A percentile compares a stretch with the other conserved stretches of the same genome.
Evolutionary conservation across 148 eudicot genomes (phyloP).

Genomic region (Heliamphora exappendiculata): DNA sequence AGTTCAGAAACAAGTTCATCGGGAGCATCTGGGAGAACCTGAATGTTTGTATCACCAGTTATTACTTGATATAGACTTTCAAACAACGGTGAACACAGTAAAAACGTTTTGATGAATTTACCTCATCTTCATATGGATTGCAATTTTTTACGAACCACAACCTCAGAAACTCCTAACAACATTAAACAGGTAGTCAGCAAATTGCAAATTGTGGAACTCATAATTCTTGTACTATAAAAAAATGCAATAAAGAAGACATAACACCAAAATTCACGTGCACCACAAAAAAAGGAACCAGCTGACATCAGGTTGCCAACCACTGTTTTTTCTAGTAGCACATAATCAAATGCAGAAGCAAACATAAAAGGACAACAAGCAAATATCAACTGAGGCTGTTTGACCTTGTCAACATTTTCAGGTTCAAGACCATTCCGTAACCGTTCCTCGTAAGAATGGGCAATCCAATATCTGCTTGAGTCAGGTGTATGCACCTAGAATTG

Average conservation of each 20-base stretch:
- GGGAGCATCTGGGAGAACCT: conserved; percentile 95
- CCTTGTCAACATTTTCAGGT: conserved; percentile 97
- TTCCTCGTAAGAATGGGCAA: conserved; percentile 64
- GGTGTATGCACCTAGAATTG: conserved; percentile 83
- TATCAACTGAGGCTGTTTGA: conserved; percentile 5
- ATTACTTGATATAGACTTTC: conserved; percentile 2
- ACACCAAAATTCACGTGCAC: not conserved
- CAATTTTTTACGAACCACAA: conserved; percentile 90
- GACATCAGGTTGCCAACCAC: not conserved
- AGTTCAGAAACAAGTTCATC: conserved; percentile 87
- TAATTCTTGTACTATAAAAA: not conserved
- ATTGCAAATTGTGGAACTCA: not conserved
- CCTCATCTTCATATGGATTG: conserved; percentile 91
- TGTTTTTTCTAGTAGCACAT: not conserved
- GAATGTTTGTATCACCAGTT: not conserved
- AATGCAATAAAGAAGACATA: not conserved
- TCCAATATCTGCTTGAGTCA: conserved; percentile 98
- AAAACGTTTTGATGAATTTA: conserved; percentile 16
- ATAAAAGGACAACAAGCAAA: conserved; percentile 6
- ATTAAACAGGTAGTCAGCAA: conserved; percentile 7
- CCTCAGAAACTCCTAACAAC: conserved; percentile 81
- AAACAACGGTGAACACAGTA: not conserved
- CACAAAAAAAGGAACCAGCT: not conserved
- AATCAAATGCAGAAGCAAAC: not conserved
- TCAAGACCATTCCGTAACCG: conserved; percentile 69